Base-by-base conservation (phyloP, 2,329 filamentous ascomycete species). In the Alternaria ethzedia region DNA sequence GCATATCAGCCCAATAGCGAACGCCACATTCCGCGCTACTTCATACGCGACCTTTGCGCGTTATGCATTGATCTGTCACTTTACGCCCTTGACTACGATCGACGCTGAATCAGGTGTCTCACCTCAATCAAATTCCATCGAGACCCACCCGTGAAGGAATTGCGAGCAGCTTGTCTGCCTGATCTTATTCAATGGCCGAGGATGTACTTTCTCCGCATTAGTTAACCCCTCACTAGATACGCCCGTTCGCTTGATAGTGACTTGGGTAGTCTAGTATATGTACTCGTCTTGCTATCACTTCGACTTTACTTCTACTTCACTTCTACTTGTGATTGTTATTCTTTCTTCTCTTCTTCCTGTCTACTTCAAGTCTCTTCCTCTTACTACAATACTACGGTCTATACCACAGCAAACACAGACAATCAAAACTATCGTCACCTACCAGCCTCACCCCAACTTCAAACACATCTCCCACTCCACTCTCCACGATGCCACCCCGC, bases 401-500 rank as follows among this genome's bases (percentile, higher is more conserved):
- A n/a, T 28, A 21, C 23, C 12, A 54, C 20, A n/a, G 30, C 41
- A 10, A 20, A 25, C 11, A 49, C 13, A 17, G n/a, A 41, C 4
- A 25, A 54, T 6, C 10, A 23, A 26, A 10, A 49, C 15, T 10
- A 9, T 20, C 21, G 13, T 12, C 5, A 15, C 3, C 13, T 1
- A 17, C n/a, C 20, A 25, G 8, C 49, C 6, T 36, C 20, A 51
- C 26, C 21, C 20, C 20, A n/a, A 41, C 15, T n/a, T 5, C 36
- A 6, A 9, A n/a, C 13, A 52, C 6, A 20, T 20, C 25, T 6
- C 12, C 13, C 15, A 26, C 41, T 26, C 4, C 13, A 15, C 51
- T 44, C 65, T 6, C 28, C 25, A 57, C 3, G 4, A 75, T 74
- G 71, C 50, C 70, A 11, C 62, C 65, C 47, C 74, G 77, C 10